Base-by-base conservation (phyloP, 169 alveolate genomes). In the Cryptosporidium parvum region DNA sequence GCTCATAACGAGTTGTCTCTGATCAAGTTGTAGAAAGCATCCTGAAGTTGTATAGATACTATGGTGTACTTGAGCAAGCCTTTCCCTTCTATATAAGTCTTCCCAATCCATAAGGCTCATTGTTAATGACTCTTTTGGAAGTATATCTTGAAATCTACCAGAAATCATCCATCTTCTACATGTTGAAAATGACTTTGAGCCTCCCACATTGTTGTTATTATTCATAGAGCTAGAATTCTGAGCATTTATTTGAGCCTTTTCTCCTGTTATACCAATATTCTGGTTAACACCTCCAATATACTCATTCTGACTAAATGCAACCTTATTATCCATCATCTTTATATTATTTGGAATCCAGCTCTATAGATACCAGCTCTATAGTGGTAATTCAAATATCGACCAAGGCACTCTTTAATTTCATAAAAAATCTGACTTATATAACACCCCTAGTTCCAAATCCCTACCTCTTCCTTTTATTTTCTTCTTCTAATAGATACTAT, bases 31-130 rank as follows among this genome's bases (percentile, higher is more conserved):
- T 31, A 73, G 58, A 35, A 73, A 73, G 23, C 86, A 73, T 33
- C 86, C 86, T 35, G 86, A 73, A 9, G 33, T 31, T n/a, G 86
- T 73, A 37, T 73, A 73, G 23, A 73, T 72, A 26, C 86, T 73
- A 37, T 73, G 86, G 29, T 73, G 86, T 3, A 73, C 86, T 23
- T 73, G 86, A 58, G 86, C 86, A 16, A 73, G 70, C 16, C 71
- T 73, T 45, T 73, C 86, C 33, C 86, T 53, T 73, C 86, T 73
- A 56, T 73, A 73, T 37, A 73, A 73, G 71, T 73, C 86, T 31
- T 73, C 86, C 86, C 86, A 73, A n/a, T 73, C 86, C 58, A 73
- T 56, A 4, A 73, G 45, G 31, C 86, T 73, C 86, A 73, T 73
- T 10, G 86, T 73, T 42, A 73, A 44, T 12, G 86, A 73, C 65